Base-by-base conservation (phyloP, 164 flowering plant genomes). In the Nymphaea thermarum region DNA sequence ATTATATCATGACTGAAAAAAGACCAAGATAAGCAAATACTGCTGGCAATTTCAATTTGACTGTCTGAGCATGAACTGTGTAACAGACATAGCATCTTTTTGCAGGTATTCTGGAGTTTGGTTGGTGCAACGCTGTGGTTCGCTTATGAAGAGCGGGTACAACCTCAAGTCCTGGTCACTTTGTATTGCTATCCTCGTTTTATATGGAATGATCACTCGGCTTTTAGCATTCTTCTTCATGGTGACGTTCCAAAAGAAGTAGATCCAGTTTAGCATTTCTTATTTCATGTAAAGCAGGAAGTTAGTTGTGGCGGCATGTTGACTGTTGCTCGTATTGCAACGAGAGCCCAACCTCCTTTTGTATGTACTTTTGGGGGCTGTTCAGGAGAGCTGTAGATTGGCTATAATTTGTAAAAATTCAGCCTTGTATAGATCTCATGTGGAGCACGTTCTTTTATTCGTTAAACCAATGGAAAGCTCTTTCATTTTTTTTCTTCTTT, bases 81-180 rank as follows among this genome's bases (percentile, higher is more conserved):
- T 51, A 0, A 15, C 14, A 51, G 14, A 51, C 12, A 8, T 51
- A 2, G 14, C 18, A 53, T 6, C 42, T 16, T 43, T 18, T 62
- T 25, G 41, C 85, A 93, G 98, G 84, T 93, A 91, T 74, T 81
- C 82, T 60, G 98, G 98, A 55, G 98, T 93, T 66, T 93, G 98
- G 98, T 68, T 93, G 73, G 83, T 93, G 68, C 87, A 90, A 65
- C 92, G 98, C 3, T 93, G 98, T 62, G 96, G 89, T 43, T 75
- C 86, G 6, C 91, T 93, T 36, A 14, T 71, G 70, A 74, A 76
- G 63, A 78, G 67, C 16, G 90, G 86, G 5, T 93, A 89, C 65
- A 71, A 82, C 74, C 79, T 93, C 66, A 81, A 81, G 47, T 71
- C 85, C 42, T 88, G 96, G 93, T 43, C 11, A 70, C 86, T 78